These are phyloP conservation scores for Lanmaoa pseudosensibilis DNA, from an alignment of 768 basidiomycete species.

Conservation along the genomic window DNA sequence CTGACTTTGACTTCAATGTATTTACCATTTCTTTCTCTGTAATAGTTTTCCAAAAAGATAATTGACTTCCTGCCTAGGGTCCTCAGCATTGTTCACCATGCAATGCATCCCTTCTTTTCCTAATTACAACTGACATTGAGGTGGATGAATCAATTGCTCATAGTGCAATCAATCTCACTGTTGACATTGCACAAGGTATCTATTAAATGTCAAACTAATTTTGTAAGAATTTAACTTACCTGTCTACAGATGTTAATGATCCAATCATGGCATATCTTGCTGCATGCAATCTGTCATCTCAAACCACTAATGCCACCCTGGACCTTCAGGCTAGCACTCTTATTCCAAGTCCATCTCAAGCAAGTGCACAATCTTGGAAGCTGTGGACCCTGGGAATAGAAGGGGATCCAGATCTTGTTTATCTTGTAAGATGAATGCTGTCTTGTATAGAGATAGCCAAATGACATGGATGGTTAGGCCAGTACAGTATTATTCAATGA, in stretches of 20 bases:
- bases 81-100: neutral
- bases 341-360: neutral
- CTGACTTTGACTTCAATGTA: no score
- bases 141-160: neutral
- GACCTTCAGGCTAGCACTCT: constrained; percentile 2
- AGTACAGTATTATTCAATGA: rapidly evolving
- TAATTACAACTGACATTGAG: constrained; percentile 10
- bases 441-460: rapidly evolving
- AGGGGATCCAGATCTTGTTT: neutral
- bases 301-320: neutral
- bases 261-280: constrained; percentile 5
- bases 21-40: neutral
- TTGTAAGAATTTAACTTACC: neutral
- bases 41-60: neutral
- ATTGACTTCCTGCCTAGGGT: neutral
- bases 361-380: neutral
- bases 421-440: neutral
- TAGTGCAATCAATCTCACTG: neutral
- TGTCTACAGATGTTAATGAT: neutral
- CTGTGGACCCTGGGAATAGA: constrained; percentile 1
- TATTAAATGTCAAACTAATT: neutral
- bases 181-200: neutral
- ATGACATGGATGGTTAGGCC: neutral
- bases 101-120: constrained; percentile 10
- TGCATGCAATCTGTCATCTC: constrained; percentile 4